Conservation (phyloP, 2,329 filamentous ascomycete genomes). For the Curvularia sp. region DNA sequence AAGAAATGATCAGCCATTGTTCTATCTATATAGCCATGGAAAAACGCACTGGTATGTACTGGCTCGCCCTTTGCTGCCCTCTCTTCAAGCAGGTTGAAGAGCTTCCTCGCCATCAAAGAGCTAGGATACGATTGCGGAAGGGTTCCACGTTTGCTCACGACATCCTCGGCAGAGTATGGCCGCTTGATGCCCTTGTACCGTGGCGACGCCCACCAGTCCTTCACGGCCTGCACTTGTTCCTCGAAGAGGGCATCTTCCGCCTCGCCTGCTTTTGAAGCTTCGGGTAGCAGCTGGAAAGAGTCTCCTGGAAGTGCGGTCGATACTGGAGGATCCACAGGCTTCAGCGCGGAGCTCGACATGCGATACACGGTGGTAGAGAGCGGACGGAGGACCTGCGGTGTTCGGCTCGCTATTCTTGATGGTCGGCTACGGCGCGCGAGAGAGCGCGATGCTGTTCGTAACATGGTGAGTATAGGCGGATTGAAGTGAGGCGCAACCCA, state of each 20-base stretch:
- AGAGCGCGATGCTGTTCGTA: slow-evolving; percentile 49
- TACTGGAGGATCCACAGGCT: slow-evolving; percentile 66
- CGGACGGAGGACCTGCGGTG: slow-evolving; percentile 44
- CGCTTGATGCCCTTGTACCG: slow-evolving; percentile 89
- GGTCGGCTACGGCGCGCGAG: slow-evolving; percentile 48
- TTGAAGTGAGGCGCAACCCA: slow-evolving; percentile 14
- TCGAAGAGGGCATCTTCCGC: slow-evolving; percentile 87
- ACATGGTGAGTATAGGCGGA: slow-evolving; percentile 38
- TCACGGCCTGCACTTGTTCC: slow-evolving; percentile 81
- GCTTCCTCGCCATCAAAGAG: slow-evolving; percentile 91
- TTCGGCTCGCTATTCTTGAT: slow-evolving; percentile 32
- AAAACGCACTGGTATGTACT: slow-evolving; percentile 82
- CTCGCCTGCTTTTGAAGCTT: slow-evolving; percentile 75
- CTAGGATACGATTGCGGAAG: slow-evolving; percentile 88
- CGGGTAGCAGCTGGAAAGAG: slow-evolving; percentile 84
- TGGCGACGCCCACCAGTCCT: slow-evolving; percentile 87
- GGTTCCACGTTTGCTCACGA: slow-evolving; percentile 90
- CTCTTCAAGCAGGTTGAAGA: slow-evolving; percentile 87
- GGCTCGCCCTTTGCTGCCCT: slow-evolving; percentile 80
- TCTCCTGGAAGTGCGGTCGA: slow-evolving; percentile 71
- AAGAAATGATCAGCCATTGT: slow-evolving; percentile 39
- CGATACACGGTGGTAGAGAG: slow-evolving; percentile 54
- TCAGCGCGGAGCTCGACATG: slow-evolving; percentile 63
- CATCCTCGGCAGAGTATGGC: slow-evolving; percentile 87
- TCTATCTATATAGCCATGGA: slow-evolving; percentile 30